phyloP scores from a whole-genome alignment of 2,329 filamentous ascomycete genomes.

The Alternaria arbusti region DNA sequence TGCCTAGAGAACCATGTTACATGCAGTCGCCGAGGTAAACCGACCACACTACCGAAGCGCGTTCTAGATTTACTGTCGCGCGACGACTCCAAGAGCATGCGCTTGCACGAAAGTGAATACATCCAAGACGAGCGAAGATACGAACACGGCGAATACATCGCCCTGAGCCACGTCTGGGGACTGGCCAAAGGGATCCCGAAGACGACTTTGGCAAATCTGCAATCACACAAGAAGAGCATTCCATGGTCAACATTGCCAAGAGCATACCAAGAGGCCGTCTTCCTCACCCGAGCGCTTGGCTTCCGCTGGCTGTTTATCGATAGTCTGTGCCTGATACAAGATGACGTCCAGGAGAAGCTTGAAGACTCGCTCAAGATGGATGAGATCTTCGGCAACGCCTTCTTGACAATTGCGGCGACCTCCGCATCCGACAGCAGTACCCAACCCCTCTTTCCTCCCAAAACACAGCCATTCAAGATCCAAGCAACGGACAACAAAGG shows the following conservation, averaged over 20 bases:
- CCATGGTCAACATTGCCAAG: constrained; percentile 38
- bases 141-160: constrained; percentile 42
- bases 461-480: constrained; percentile 38
- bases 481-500: constrained; percentile 44
- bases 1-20: constrained; percentile 40
- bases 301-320: constrained; percentile 49
- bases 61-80: constrained; percentile 38
- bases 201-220: constrained; percentile 36
- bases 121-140: constrained; percentile 32
- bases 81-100: constrained; percentile 37
- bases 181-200: constrained; percentile 33
- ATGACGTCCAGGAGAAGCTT: constrained; percentile 35
- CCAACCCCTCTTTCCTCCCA: constrained; percentile 34
- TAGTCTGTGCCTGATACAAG: constrained; percentile 41
- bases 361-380: constrained; percentile 38
- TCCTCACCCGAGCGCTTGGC: constrained; percentile 44
- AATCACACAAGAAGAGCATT: constrained; percentile 36
- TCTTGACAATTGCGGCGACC: constrained; percentile 44
- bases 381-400: constrained; percentile 40
- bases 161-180: constrained; percentile 45
- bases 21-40: constrained; percentile 30
- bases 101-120: constrained; percentile 38
- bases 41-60: constrained; percentile 37
- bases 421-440: constrained; percentile 37
- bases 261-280: constrained; percentile 45